phyloP scores from a whole-genome alignment of 768 basidiomycete genomes.

The Phaeotremella skinneri region DNA sequence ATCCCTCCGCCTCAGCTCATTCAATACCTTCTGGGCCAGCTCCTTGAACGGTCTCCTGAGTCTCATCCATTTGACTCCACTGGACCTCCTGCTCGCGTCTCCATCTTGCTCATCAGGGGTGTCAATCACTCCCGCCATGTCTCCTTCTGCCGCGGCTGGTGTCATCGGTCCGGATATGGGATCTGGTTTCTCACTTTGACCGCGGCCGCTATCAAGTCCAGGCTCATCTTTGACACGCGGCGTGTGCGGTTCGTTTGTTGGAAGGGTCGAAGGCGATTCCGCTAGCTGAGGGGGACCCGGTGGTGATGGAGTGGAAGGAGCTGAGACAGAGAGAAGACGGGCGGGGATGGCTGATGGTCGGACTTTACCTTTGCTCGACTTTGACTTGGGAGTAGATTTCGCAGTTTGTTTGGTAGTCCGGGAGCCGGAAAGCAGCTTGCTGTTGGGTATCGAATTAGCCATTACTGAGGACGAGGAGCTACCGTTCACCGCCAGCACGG shows the following conservation, averaged over 20 bases:
- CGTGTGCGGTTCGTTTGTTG: neutral
- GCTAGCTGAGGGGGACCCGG: constrained; percentile 1
- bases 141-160: constrained; percentile 10
- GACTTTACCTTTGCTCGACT: constrained; percentile 1
- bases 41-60: constrained; percentile 45
- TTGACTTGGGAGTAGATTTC: constrained; percentile 10
- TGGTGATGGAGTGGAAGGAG: constrained; percentile 19
- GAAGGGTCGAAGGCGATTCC: constrained; percentile 6
- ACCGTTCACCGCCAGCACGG: no score
- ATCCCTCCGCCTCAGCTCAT: constrained; percentile 43
- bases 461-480: no score
- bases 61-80: constrained; percentile 56
- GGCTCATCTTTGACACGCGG: neutral
- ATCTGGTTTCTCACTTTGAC: constrained; percentile 13
- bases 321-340: constrained; percentile 20
- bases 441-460: neutral
- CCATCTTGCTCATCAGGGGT: neutral
- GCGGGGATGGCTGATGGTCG: constrained; percentile 30
- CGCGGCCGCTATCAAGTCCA: neutral
- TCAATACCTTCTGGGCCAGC: constrained; percentile 37
- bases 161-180: constrained; percentile 15
- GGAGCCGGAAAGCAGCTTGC: neutral
- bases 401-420: neutral
- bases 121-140: constrained; percentile 3
- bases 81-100: constrained; percentile 49